A percentile compares a stretch with the other conserved stretches of the same genome.
phyloP scores from a whole-genome alignment of 176 grass and related monocot species.

The Juncus effusus region DNA sequence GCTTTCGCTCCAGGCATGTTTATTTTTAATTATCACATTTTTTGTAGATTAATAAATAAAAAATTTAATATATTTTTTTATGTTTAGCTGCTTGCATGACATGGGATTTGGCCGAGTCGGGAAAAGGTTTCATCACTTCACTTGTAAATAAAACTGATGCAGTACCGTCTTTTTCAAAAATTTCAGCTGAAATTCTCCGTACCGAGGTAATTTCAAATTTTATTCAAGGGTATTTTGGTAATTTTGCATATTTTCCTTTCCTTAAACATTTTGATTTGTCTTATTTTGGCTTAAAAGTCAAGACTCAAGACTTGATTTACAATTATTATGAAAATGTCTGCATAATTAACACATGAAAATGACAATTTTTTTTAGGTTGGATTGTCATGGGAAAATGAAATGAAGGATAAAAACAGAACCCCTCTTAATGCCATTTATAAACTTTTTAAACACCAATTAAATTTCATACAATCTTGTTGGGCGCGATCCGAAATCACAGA shows the following conservation, averaged over 20 bases:
- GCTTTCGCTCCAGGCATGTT: constrained; percentile 78
- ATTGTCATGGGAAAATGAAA: constrained; percentile 40
- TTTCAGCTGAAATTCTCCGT: constrained; percentile 33
- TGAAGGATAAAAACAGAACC: constrained; percentile 21
- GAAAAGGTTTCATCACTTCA: constrained; percentile 49
- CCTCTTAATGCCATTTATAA: constrained; percentile 34
- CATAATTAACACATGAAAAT: not conserved
- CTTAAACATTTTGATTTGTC: too few relatives aligned
- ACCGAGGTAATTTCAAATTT: constrained; percentile 33
- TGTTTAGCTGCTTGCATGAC: constrained; percentile 65
- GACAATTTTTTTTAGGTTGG: constrained; percentile 30
- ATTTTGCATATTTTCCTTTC: too few relatives aligned
- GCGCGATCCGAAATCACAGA: constrained; percentile 25
- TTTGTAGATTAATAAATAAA: not conserved
- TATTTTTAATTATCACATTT: not conserved
- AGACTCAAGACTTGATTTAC: not conserved
- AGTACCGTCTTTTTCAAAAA: constrained; percentile 43
- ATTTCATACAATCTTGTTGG: constrained; percentile 27
- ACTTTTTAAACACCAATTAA: constrained; percentile 26
- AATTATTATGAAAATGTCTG: not conserved
- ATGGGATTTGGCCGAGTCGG: constrained; percentile 58
- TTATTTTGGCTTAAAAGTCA: too few relatives aligned
- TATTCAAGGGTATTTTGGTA: not conserved
- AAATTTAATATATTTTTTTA: not conserved
- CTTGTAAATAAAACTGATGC: constrained; percentile 48